Conservation (phyloP, 768 basidiomycete genomes). For the Leucogyrophana mollusca region DNA sequence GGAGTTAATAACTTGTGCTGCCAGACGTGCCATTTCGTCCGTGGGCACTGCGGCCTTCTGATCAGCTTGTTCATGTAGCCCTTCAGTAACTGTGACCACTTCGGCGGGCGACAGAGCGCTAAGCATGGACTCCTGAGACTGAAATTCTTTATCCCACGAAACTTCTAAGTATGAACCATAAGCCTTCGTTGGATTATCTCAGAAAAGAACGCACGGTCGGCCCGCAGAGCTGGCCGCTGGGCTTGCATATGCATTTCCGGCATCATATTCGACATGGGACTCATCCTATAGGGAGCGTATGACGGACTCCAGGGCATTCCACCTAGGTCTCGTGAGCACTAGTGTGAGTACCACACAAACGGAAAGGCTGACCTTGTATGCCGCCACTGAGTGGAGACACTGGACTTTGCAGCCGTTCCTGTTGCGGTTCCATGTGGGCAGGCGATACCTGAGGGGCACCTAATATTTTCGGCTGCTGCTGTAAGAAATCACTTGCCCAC, state of each 20-base stretch:
- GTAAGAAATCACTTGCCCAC: slow-evolving; percentile 69
- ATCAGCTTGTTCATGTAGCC: slow-evolving; percentile 16
- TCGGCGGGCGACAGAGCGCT: slow-evolving; percentile 17
- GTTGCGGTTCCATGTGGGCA: slow-evolving; percentile 11
- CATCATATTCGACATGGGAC: slow-evolving; percentile 35
- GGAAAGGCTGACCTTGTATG: slow-evolving; percentile 16
- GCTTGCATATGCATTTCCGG: slow-evolving; percentile 13
- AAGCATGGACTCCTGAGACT: slow-evolving; percentile 48
- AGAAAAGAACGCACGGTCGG: slow-evolving; percentile 41
- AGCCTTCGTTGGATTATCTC: not conserved
- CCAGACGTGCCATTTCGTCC: slow-evolving; percentile 80
- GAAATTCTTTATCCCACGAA: slow-evolving; percentile 67
- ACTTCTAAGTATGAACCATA: slow-evolving; percentile 10
- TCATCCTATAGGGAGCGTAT: slow-evolving; percentile 37
- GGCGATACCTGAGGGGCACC: slow-evolving; percentile 2
- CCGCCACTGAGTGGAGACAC: slow-evolving; percentile 3
- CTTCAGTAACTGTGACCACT: slow-evolving; percentile 1
- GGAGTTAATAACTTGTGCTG: slow-evolving; percentile 74
- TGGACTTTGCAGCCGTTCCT: slow-evolving; percentile 8
- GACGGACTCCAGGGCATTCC: slow-evolving; percentile 40
- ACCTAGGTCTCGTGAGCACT: slow-evolving; percentile 22
- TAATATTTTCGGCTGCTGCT: slow-evolving; percentile 24
- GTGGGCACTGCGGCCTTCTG: slow-evolving; percentile 25
- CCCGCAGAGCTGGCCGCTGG: slow-evolving; percentile 25
- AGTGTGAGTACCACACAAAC: not conserved